A percentile compares a stretch with the other conserved stretches of the same genome.
These are phyloP conservation scores for Mycosphaerelloides madeirae DNA, from an alignment of 2,329 filamentous ascomycete genomes.

Conservation along the genomic window DNA sequence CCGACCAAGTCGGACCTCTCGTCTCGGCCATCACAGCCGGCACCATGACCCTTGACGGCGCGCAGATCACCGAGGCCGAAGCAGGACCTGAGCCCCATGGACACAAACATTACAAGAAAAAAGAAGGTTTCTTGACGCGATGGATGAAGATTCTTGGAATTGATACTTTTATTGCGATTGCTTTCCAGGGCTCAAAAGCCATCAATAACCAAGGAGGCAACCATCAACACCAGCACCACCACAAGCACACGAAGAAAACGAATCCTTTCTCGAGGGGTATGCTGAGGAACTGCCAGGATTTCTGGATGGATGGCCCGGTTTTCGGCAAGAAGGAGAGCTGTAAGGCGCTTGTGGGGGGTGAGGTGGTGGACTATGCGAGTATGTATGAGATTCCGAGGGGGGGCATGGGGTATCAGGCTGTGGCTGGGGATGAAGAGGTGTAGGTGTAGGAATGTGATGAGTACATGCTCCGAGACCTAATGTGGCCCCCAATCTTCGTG, in stretches of 20 bases:
- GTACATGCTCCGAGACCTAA: no score
- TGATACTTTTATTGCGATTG: conserved; percentile 89
- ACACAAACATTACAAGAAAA: conserved; percentile 48
- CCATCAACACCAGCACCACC: conserved; percentile 23
- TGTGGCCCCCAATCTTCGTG: no score
- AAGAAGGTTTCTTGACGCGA: conserved; percentile 65
- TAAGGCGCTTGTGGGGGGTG: conserved; percentile 69
- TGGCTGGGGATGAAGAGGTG: background rate
- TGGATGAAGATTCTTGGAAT: conserved; percentile 84
- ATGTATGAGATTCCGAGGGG: conserved; percentile 80
- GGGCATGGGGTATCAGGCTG: conserved; percentile 53
- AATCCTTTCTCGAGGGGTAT: conserved; percentile 86
- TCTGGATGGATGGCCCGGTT: conserved; percentile 87
- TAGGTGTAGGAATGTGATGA: no score
- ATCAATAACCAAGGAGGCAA: conserved; percentile 40
- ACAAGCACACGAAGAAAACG: conserved; percentile 36
- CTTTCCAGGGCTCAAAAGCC: conserved; percentile 65
- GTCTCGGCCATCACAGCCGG: conserved; percentile 73
- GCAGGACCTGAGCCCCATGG: conserved; percentile 48
- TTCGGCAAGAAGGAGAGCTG: conserved; percentile 72
- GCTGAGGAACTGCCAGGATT: conserved; percentile 88
- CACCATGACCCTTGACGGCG: conserved; percentile 59
- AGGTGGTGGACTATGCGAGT: conserved; percentile 76
- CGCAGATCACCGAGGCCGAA: conserved; percentile 63
- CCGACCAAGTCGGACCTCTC: conserved; percentile 53